A percentile compares a stretch with the other conserved stretches of the same genome.
phyloP scores from a whole-genome alignment of 2,329 filamentous ascomycete species.

The Conoideocrella luteorostrata region DNA sequence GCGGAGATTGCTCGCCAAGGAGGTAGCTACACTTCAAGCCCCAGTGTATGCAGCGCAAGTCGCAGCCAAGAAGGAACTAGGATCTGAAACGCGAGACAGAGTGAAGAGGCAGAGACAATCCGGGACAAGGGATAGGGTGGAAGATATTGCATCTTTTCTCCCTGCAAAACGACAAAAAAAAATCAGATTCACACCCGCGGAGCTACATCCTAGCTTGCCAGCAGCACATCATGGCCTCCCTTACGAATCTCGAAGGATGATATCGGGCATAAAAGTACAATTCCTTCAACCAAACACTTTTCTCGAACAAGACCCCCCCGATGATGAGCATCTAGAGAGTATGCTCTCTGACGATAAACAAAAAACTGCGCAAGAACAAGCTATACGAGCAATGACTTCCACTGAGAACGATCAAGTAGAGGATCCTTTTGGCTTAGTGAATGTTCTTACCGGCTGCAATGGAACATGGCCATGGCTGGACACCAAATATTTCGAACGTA shows the following conservation, averaged over 20 bases:
- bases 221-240: not conserved
- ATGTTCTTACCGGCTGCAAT: slow-evolving; percentile 17
- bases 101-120: slow-evolving; percentile 11
- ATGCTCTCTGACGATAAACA: not conserved
- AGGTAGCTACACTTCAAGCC: slow-evolving; percentile 43
- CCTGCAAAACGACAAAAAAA: not conserved
- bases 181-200: not conserved
- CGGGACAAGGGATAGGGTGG: not conserved
- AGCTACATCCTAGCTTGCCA: not conserved
- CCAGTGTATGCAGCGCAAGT: slow-evolving; percentile 41
- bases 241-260: not conserved
- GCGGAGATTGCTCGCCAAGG: slow-evolving; percentile 26
- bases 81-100: slow-evolving; percentile 15
- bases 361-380: not conserved
- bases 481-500: slow-evolving; percentile 27
- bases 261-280: not conserved
- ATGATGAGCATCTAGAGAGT: not conserved
- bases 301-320: slow-evolving; percentile 5
- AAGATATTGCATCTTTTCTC: not conserved
- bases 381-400: not conserved
- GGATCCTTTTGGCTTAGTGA: not conserved
- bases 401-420: not conserved
- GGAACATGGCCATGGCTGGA: slow-evolving; percentile 27
- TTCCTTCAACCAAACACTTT: slow-evolving; percentile 9
- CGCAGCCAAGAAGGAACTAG: slow-evolving; percentile 24